Evolutionary conservation across 192 early-diverging fungal species (phyloP).

Genomic region (Backusella morwellensis): DNA sequence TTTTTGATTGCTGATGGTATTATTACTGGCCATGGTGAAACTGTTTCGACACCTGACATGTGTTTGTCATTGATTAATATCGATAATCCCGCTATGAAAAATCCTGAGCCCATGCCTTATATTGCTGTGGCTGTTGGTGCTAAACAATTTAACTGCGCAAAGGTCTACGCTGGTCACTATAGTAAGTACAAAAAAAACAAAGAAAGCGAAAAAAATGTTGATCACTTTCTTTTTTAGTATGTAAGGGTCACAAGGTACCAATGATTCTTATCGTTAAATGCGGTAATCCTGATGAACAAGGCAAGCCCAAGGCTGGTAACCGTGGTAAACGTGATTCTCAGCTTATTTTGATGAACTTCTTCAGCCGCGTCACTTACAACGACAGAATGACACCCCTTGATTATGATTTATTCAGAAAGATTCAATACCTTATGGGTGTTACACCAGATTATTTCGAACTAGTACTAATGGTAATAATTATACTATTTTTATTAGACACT

Average conservation of each 20-base stretch:
- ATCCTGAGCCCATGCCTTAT: conserved; percentile 71
- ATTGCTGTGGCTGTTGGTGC: conserved; percentile 74
- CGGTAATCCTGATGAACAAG: conserved; percentile 65
- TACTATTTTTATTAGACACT: background rate
- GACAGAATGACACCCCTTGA: conserved; percentile 91
- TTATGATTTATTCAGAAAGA: conserved; percentile 89
- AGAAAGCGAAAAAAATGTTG: background rate
- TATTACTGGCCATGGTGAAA: conserved; percentile 83
- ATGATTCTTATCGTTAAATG: conserved; percentile 71
- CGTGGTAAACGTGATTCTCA: conserved; percentile 97
- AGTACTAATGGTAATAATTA: conserved; percentile 65
- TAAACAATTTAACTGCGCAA: conserved; percentile 76
- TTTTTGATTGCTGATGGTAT: conserved; percentile 93
- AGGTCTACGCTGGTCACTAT: conserved; percentile 81
- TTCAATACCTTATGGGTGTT: conserved; percentile 79
- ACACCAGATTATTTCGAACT: conserved; percentile 86
- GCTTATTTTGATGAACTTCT: conserved; percentile 95
- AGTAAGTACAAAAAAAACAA: conserved; percentile 22
- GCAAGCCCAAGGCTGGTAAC: conserved; percentile 81
- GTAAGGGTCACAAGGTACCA: conserved; percentile 64
- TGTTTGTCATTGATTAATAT: conserved; percentile 74
- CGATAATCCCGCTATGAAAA: conserved; percentile 50
- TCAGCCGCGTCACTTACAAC: conserved; percentile 80
- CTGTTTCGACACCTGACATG: conserved; percentile 76
- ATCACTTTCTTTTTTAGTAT: conserved; percentile 23